Conservation (phyloP, 805 yeast genomes). For the Kazachstania taianensis region DNA sequence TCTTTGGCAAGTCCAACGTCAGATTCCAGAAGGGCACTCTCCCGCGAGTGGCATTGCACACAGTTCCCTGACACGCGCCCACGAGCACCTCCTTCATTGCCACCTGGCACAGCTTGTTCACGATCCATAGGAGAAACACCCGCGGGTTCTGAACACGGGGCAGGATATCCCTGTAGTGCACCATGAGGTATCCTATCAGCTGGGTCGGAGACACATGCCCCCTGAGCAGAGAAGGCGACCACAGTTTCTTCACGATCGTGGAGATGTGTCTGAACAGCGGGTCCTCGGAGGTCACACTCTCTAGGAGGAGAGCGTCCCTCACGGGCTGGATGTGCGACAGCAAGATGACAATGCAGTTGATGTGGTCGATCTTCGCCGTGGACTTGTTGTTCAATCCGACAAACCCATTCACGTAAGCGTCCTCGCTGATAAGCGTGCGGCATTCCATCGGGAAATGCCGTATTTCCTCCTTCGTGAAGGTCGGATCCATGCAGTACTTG, state of each 20-base stretch:
- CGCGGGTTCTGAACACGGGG: slow-evolving; percentile 42
- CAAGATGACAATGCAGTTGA: slow-evolving; percentile 47
- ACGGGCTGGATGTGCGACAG: slow-evolving; percentile 44
- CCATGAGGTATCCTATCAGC: slow-evolving; percentile 40
- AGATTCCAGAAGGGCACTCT: slow-evolving; percentile 28
- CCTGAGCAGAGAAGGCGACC: slow-evolving; percentile 53
- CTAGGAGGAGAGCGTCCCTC: slow-evolving; percentile 37
- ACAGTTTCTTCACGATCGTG: slow-evolving; percentile 43
- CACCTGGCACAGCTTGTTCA: slow-evolving; percentile 36
- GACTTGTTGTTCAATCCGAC: slow-evolving; percentile 47
- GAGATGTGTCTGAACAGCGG: slow-evolving; percentile 37
- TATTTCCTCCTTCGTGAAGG: slow-evolving; percentile 32
- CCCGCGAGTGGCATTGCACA: slow-evolving; percentile 14
- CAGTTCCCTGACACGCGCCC: slow-evolving; percentile 43
- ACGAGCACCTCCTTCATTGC: slow-evolving; percentile 25
- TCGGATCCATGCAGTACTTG: slow-evolving; percentile 42
- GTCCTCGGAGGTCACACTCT: slow-evolving; percentile 8
- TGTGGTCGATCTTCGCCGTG: slow-evolving; percentile 39
- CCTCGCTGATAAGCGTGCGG: slow-evolving; percentile 36
- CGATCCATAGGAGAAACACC: slow-evolving; percentile 47
- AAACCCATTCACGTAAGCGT: slow-evolving; percentile 48
- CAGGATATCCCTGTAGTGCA: slow-evolving; percentile 28
- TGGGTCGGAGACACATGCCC: slow-evolving; percentile 62
- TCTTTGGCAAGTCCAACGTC: slow-evolving; percentile 49
- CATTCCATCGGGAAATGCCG: slow-evolving; percentile 25